These are phyloP conservation scores for Meripilus lineatus DNA, from an alignment of 1,284 basidiomycete species.

Conservation along the genomic window DNA sequence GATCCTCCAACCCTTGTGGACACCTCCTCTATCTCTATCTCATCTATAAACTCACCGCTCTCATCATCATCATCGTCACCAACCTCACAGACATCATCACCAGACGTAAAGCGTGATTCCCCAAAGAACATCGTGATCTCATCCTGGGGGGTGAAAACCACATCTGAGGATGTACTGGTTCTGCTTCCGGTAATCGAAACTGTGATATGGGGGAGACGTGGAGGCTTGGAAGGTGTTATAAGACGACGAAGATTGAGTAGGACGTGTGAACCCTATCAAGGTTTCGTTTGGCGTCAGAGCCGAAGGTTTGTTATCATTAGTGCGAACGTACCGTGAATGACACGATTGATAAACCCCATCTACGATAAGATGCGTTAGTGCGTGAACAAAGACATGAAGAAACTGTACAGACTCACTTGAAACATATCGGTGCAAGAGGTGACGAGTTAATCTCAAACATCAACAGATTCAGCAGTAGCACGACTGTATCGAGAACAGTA, in stretches of 20 bases:
- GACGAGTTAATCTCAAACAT: constrained; percentile 11
- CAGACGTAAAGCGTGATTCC: neutral
- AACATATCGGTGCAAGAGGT: constrained; percentile 11
- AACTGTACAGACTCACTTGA: constrained; percentile 9
- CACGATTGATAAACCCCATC: constrained; percentile 13
- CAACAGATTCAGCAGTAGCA: constrained; percentile 12
- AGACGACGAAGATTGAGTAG: constrained; percentile 14
- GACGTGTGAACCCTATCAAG: constrained; percentile 15
- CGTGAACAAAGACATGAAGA: neutral
- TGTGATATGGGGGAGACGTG: no score
- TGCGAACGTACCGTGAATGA: constrained; percentile 13
- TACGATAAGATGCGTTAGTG: neutral
- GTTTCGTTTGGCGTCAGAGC: neutral
- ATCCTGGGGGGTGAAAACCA: no score
- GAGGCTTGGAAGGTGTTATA: neutral
- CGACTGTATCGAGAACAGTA: no score
- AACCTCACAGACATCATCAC: neutral
- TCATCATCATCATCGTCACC: neutral
- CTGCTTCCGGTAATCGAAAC: neutral
- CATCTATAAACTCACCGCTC: neutral
- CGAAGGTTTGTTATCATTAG: neutral
- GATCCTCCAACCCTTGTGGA: neutral
- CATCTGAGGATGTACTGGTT: neutral
- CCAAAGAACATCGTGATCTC: no score
- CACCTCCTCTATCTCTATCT: neutral